Evolutionary conservation across 2,329 filamentous ascomycete genomes (phyloP).

Genomic region (Xylaria multiplex): DNA sequence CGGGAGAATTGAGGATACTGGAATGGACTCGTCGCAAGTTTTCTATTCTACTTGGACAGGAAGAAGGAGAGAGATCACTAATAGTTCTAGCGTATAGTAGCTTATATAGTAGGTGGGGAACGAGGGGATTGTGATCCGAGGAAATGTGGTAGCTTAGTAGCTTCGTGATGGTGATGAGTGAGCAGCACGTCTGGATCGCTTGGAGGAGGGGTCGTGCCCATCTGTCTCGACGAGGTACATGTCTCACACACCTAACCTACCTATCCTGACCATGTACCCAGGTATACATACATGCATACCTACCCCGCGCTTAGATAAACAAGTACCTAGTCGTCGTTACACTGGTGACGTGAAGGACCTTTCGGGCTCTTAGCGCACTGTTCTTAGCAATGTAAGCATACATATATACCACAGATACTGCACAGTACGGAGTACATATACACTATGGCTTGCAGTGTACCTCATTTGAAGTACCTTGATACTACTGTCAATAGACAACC

Average conservation of each 20-base stretch:
- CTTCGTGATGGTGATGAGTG: slow-evolving; percentile 27
- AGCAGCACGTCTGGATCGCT: background rate
- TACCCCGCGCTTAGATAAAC: slow-evolving; percentile 11
- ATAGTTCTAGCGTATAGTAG: background rate
- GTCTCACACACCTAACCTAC: no score
- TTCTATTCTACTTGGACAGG: background rate
- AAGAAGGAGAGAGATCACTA: background rate
- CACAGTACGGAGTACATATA: no score
- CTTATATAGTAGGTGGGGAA: slow-evolving; percentile 15
- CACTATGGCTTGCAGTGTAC: no score
- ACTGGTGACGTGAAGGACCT: slow-evolving; percentile 12
- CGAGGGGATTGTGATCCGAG: background rate
- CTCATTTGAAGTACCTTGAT: no score
- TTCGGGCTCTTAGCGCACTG: background rate
- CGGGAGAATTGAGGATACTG: background rate
- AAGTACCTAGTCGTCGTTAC: background rate
- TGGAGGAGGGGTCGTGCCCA: slow-evolving; percentile 1
- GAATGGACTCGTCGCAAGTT: background rate
- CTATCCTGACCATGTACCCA: background rate
- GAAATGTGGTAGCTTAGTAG: background rate
- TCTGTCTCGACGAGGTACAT: no score
- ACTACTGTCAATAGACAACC: slow-evolving; percentile 6
- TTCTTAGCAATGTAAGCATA: background rate
- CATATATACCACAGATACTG: no score
- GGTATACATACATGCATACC: background rate